A percentile compares a stretch with the other conserved stretches of the same genome.
phyloP scores from a whole-genome alignment of 768 basidiomycete species.

The Strobilomyces echinocephalus region DNA sequence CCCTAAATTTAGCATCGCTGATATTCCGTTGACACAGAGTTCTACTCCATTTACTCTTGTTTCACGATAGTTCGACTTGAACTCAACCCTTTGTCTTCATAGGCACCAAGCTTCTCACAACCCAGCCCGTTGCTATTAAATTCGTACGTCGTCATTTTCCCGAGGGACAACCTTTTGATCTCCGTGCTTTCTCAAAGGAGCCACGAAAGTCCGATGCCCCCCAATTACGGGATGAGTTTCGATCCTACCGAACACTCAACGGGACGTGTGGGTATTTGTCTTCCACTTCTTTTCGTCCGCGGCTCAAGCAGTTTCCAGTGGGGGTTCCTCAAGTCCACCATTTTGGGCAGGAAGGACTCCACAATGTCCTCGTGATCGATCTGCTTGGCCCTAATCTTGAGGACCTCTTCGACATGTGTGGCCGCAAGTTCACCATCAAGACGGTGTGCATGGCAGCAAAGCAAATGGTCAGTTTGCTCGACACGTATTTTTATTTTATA shows the following conservation, averaged over 20 bases:
- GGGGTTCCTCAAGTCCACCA: conserved; percentile 98
- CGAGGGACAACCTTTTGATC: conserved; percentile 13
- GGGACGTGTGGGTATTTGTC: conserved; percentile 65
- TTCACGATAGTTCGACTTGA: not conserved
- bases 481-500: not conserved
- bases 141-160: conserved; percentile 56
- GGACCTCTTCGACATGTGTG: conserved; percentile 98
- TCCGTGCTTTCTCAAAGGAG: conserved; percentile 49
- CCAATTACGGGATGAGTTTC: conserved; percentile 94
- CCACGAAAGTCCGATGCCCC: conserved; percentile 97
- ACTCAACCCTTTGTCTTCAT: conserved; percentile 16
- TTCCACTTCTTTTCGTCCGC: conserved; percentile 7
- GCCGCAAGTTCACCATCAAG: conserved; percentile 96
- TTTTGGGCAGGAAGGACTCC: conserved; percentile 97
- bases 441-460: conserved; percentile 99
- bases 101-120: conserved; percentile 86
- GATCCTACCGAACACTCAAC: conserved; percentile 92
- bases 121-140: conserved; percentile 92
- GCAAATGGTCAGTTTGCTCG: conserved; percentile 75
- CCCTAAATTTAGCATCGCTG: not conserved
- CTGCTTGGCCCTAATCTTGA: conserved; percentile 96
- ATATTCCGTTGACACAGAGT: conserved; percentile 8
- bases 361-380: conserved; percentile 94
- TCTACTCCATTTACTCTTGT: not conserved
- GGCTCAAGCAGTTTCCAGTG: conserved; percentile 42